Evolutionary conservation across 176 grass and related monocot species (phyloP).

Genomic region (Bonia amplexicaulis): DNA sequence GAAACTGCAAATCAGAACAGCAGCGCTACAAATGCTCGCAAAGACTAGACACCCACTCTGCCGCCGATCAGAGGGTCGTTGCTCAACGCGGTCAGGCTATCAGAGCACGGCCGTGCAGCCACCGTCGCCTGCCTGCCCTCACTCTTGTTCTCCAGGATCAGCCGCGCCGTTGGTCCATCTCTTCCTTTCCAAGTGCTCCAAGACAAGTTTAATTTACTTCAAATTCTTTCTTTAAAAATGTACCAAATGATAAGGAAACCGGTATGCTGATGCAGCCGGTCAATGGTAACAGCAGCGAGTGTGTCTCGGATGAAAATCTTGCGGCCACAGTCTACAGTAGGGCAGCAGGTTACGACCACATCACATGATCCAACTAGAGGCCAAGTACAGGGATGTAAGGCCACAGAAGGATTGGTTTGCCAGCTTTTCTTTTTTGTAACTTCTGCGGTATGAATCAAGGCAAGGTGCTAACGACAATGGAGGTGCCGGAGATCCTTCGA

Average conservation of each 20-base stretch:
- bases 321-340: not conserved
- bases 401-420: not conserved
- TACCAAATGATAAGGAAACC: not conserved
- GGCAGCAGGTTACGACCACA: not conserved
- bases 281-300: slow-evolving; percentile 8
- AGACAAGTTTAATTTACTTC: not conserved
- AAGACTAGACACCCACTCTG: not conserved
- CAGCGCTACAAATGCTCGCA: not conserved
- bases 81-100: slow-evolving; percentile 26
- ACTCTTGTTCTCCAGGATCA: slow-evolving; percentile 12
- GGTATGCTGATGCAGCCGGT: slow-evolving; percentile 18
- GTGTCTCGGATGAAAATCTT: not conserved
- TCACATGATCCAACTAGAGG: not conserved
- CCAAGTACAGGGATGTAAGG: not conserved
- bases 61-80: not conserved
- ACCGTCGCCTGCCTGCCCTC: not conserved
- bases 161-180: not conserved
- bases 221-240: not conserved
- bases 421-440: not conserved
- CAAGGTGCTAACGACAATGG: slow-evolving; percentile 15
- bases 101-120: slow-evolving; percentile 3
- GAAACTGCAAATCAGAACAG: slow-evolving; percentile 3
- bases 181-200: not conserved
- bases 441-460: slow-evolving; percentile 20
- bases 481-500: slow-evolving; percentile 20